Conservation (phyloP, 805 yeast genomes). For the Hanseniaspora clermontiae region DNA sequence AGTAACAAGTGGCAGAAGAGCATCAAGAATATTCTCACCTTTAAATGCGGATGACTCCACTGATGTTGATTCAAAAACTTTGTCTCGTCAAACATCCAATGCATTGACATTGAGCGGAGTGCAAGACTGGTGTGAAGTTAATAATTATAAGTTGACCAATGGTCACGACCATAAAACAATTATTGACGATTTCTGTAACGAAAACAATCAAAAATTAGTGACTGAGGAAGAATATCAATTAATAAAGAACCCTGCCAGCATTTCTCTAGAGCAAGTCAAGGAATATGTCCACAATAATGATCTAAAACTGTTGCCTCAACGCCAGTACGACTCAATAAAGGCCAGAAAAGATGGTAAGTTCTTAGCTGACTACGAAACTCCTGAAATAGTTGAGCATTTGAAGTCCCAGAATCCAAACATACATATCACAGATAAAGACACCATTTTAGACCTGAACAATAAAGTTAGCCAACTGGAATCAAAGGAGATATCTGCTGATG, state of each 20-base stretch:
- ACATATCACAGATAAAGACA: background rate
- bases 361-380: background rate
- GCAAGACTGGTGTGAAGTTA: background rate
- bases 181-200: background rate
- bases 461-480: background rate
- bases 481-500: background rate
- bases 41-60: background rate
- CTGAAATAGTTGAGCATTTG: background rate
- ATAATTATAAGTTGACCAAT: background rate
- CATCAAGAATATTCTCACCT: background rate
- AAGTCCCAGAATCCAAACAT: background rate
- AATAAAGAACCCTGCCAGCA: background rate
- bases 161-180: background rate
- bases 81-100: background rate
- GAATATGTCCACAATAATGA: constrained; percentile 9
- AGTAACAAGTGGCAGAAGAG: background rate
- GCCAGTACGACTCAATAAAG: constrained; percentile 3
- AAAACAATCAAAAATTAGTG: background rate
- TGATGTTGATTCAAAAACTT: background rate
- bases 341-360: constrained; percentile 5
- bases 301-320: constrained; percentile 8
- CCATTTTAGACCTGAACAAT: background rate
- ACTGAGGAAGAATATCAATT: background rate
- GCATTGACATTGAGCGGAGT: background rate
- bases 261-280: constrained; percentile 12